Base-by-base conservation (phyloP, 768 basidiomycete species). In the Termitomyces sp. region DNA sequence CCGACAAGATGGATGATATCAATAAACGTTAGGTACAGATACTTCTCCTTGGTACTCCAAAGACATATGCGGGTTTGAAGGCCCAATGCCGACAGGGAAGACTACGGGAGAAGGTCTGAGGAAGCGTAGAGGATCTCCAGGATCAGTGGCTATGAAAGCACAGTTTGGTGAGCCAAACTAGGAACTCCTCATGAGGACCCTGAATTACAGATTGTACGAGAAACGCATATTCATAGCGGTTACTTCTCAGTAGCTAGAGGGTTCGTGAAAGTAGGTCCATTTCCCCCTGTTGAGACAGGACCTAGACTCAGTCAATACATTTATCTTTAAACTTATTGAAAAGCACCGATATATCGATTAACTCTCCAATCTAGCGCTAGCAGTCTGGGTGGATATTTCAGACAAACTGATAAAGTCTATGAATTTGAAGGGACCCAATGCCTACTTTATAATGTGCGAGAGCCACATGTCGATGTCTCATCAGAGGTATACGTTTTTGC, bases 1-100 rank as follows among this genome's bases (percentile, higher is more conserved):
- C 6, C 2, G 15, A 16, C 37, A 37, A 36, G 15, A 16, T 16
- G 9, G 15, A 37, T n/a, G 15, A 15, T 37, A 15, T 27, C 27
- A 4, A 6, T 37, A 0, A 6, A 37, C 34, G 70, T 88, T 88
- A 0, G 87, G 81, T 8, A 89, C 74, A 61, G 88, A 77, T 9
- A 90, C 65, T 63, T 89, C 87, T 7, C 65, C 66, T 6, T 74
- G 73, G 64, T 83, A 74, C 69, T 86, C 77, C 33, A 85, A 69
- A 0, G 80, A 76, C 85, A 86, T 85, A 67, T 89, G 88, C 12
- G 88, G 87, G 67, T 87, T 81, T 1, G 87, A 85, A 24, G 69
- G 69, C 6, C 69, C 71, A 2, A 68, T 71, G 12, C 78, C 73
- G 0, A 75, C 72, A 16, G 83, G 79, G 69, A 87, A 85, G 66